Percentiles rank a stretch among this genome's conserved stretches.
phyloP scores from a whole-genome alignment of 352 stramenopile species.

The Phytophthora capsici region DNA sequence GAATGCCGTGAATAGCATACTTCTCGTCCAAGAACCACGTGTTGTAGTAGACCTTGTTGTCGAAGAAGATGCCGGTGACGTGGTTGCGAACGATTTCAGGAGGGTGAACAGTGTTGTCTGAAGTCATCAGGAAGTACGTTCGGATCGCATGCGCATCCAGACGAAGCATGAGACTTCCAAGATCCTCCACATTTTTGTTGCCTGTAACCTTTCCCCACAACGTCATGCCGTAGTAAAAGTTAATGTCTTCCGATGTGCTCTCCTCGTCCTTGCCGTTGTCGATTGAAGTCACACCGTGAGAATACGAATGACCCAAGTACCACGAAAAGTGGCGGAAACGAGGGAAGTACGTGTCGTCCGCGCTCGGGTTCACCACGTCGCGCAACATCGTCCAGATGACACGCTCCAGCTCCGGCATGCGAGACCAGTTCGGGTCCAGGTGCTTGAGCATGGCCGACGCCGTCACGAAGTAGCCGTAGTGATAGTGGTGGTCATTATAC shows the following conservation, averaged over 20 bases:
- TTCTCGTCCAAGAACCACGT: conserved; percentile 75
- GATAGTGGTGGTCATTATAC: too few relatives aligned
- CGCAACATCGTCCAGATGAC: conserved; percentile 75
- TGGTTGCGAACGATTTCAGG: conserved; percentile 71
- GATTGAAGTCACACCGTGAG: conserved; percentile 64
- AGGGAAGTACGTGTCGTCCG: conserved; percentile 56
- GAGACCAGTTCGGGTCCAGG: conserved; percentile 66
- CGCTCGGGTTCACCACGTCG: conserved; percentile 74
- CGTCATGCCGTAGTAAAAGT: conserved; percentile 84
- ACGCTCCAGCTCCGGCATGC: conserved; percentile 59
- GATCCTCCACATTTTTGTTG: too few relatives aligned
- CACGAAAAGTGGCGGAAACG: conserved; percentile 81
- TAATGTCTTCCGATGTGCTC: conserved; percentile 80
- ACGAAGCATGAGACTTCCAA: too few relatives aligned
- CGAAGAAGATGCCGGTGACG: conserved; percentile 76
- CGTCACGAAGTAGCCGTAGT: conserved; percentile 80
- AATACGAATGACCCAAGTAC: conserved; percentile 81
- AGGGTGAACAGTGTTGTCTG: conserved; percentile 72
- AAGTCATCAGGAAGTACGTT: conserved; percentile 76
- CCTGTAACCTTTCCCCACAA: too few relatives aligned
- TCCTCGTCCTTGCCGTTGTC: conserved; percentile 80
- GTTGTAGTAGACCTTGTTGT: conserved; percentile 76
- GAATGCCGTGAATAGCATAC: conserved; percentile 80
- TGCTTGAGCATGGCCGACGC: conserved; percentile 68
- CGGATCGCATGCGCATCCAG: conserved; percentile 65